A percentile compares a stretch with the other conserved stretches of the same genome.
Conservation (phyloP, 1,139 yeast species). For the Candida dubliniensis region DNA sequence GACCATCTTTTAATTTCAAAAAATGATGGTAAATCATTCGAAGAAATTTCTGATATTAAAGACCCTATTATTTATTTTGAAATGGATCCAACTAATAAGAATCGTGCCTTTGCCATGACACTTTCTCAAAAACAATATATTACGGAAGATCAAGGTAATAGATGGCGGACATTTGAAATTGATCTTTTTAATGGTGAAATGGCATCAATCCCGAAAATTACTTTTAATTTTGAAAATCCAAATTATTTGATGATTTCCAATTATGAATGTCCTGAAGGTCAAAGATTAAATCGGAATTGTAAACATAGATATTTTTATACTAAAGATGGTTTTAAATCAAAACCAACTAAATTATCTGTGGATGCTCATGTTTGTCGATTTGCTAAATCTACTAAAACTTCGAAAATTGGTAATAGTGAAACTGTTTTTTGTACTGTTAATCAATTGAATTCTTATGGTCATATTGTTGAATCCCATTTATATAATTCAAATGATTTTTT, state of each 20-base stretch:
- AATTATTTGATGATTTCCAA: conserved; percentile 43
- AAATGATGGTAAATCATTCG: conserved; percentile 63
- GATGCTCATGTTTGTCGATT: conserved; percentile 50
- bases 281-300: conserved; percentile 30
- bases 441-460: conserved; percentile 44
- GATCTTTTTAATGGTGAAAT: conserved; percentile 12
- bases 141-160: conserved; percentile 57
- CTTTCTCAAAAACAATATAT: conserved; percentile 40
- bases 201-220: conserved; percentile 20
- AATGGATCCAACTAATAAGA: conserved; percentile 45
- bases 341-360: conserved; percentile 34
- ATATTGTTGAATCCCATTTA: conserved; percentile 42
- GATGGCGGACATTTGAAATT: conserved; percentile 51
- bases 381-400: conserved; percentile 44
- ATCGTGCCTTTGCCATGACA: conserved; percentile 56
- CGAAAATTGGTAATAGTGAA: conserved; percentile 38
- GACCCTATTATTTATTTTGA: conserved; percentile 29
- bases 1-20: conserved; percentile 41
- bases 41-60: conserved; percentile 28
- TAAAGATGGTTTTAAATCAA: conserved; percentile 50
- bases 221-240: conserved; percentile 42
- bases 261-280: conserved; percentile 33
- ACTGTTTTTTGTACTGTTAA: conserved; percentile 52
- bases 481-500: conserved; percentile 57
- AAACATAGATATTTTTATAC: conserved; percentile 45